phyloP scores from a whole-genome alignment of 179 eudicot genomes.

The Vitellaria paradoxa region DNA sequence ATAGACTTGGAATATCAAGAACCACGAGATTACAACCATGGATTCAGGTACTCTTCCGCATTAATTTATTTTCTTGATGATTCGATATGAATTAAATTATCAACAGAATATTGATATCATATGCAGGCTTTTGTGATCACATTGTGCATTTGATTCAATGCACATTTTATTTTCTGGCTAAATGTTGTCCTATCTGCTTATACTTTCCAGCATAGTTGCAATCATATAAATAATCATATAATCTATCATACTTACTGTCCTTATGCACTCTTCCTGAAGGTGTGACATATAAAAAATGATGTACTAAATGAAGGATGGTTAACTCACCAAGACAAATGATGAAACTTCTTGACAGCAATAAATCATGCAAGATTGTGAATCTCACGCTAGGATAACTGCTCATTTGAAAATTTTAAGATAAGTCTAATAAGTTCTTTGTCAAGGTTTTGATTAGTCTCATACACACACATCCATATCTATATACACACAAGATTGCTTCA shows the following conservation, averaged over 20 bases:
- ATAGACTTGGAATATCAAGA: no score
- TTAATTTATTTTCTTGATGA: no score
- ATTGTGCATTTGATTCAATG: no score
- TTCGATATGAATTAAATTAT: no score
- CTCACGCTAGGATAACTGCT: constrained; percentile 82
- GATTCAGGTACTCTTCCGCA: no score
- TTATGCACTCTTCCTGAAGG: constrained; percentile 66
- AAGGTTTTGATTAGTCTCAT: background rate
- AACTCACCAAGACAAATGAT: constrained; percentile 72
- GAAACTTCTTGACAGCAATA: constrained; percentile 88
- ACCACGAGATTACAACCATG: no score
- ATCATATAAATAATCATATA: constrained; percentile 91
- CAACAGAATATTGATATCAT: no score
- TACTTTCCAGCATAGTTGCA: constrained; percentile 38
- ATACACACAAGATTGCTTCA: no score
- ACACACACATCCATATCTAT: no score
- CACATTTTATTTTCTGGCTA: no score
- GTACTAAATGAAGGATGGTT: constrained; percentile 88
- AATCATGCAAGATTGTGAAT: constrained; percentile 89
- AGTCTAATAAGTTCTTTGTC: background rate
- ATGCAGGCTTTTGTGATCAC: no score
- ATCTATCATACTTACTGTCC: constrained; percentile 76
- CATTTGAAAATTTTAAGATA: constrained; percentile 12
- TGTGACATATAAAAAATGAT: constrained; percentile 93
- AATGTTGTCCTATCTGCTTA: no score